Conservation (phyloP, 139 green algal genomes). For the Picochlorum sp. region DNA sequence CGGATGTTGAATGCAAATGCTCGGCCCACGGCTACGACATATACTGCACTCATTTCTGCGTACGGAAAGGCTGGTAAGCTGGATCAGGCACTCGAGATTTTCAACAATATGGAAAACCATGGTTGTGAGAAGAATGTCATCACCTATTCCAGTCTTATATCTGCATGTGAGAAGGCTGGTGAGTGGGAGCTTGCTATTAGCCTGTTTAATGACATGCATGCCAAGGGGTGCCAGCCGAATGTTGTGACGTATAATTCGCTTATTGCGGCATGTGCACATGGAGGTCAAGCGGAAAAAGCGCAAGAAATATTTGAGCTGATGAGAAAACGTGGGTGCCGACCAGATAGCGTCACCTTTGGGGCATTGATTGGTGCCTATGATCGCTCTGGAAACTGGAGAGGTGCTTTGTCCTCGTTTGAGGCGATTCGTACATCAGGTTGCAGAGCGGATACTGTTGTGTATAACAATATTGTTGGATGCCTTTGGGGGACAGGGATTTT, state of each 20-base stretch:
- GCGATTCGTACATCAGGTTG: constrained; percentile 31
- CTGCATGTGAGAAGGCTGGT: constrained; percentile 51
- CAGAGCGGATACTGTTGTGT: constrained; percentile 47
- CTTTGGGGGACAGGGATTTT: constrained; percentile 36
- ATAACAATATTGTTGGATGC: constrained; percentile 35
- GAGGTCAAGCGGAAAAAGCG: constrained; percentile 32
- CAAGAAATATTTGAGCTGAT: constrained; percentile 47
- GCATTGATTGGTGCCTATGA: constrained; percentile 73
- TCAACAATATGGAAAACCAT: constrained; percentile 42
- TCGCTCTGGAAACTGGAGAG: constrained; percentile 37
- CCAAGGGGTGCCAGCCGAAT: constrained; percentile 61
- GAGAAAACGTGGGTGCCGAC: constrained; percentile 46
- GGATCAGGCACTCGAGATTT: constrained; percentile 55
- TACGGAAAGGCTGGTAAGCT: constrained; percentile 67
- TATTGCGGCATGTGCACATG: constrained; percentile 60
- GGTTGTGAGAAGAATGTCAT: constrained; percentile 57
- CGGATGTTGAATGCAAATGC: constrained; percentile 64
- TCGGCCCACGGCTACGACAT: constrained; percentile 70
- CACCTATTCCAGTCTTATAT: constrained; percentile 58
- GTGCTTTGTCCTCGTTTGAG: constrained; percentile 39
- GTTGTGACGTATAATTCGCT: constrained; percentile 81
- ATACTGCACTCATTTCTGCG: constrained; percentile 75
- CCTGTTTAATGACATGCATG: constrained; percentile 76
- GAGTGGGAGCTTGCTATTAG: constrained; percentile 70
- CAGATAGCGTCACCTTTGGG: constrained; percentile 82